These are phyloP conservation scores for Aspergillus campestris DNA, from an alignment of 495 filamentous ascomycete species.

Conservation along the genomic window DNA sequence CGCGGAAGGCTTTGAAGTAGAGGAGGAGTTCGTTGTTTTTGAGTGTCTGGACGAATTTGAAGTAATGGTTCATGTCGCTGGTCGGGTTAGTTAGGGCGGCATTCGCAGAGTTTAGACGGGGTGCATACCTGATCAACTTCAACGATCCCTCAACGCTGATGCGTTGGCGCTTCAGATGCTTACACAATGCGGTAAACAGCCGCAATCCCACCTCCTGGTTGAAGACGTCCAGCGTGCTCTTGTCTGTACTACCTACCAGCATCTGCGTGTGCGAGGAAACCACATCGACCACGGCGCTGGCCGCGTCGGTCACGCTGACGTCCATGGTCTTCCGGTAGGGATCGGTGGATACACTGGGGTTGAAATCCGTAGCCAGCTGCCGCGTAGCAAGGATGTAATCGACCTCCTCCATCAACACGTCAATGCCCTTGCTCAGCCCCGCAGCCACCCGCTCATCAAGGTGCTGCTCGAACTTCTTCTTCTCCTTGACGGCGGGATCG, in stretches of 20 bases:
- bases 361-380: conserved; percentile 83
- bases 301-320: conserved; percentile 73
- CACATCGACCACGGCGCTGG: conserved; percentile 69
- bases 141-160: conserved; percentile 85
- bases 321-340: conserved; percentile 49
- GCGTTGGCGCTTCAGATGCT: conserved; percentile 93
- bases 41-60: conserved; percentile 71
- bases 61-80: conserved; percentile 92
- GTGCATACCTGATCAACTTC: conserved; percentile 84
- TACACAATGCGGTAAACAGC: conserved; percentile 82
- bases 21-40: conserved; percentile 73
- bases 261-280: conserved; percentile 83
- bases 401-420: conserved; percentile 96
- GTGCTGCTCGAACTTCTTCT: conserved; percentile 99
- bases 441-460: conserved; percentile 95
- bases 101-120: too few relatives aligned
- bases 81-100: too few relatives aligned
- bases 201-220: conserved; percentile 95
- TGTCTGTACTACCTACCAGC: conserved; percentile 88
- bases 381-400: conserved; percentile 89
- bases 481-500: conserved; percentile 81
- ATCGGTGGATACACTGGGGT: conserved; percentile 53
- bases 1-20: conserved; percentile 87
- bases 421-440: conserved; percentile 93
- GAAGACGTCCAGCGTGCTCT: conserved; percentile 96